Base-by-base conservation (phyloP, 805 yeast genomes). In the Ogataea corticis region DNA sequence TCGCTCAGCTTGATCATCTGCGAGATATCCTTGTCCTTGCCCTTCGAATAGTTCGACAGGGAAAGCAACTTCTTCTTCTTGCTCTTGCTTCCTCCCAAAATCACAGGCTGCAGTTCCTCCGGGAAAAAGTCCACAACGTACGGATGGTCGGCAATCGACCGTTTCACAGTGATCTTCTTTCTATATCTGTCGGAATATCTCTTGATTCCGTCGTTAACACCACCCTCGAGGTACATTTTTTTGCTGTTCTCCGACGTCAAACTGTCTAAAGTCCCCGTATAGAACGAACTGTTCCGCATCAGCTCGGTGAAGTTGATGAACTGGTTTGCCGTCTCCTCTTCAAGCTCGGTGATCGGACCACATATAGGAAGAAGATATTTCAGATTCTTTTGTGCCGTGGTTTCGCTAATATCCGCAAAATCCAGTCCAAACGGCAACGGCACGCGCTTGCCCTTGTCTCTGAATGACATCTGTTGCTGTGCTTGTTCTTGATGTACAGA, bases 171-270 rank as follows among this genome's bases (percentile, higher is more conserved):
- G 45, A 87, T 76, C 55, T 80, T 81, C 61, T 84, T 84, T 52
- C 83, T 70, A 65, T 87, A 91, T 61, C 73, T 75, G 64, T 91
- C 97, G 2, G 95, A 81, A 61, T 88, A 88, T 56, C 97, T 75
- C 59, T 83, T 79, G 34, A 91, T 76, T 2, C 92, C 90, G 61
- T 87, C 96, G 44, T 73, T 72, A 2, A 72, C 62, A 34, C 68
- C 72, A 15, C 73, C 75, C 44, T 71, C 75, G 28, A 69, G 62
- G 30, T 65, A 56, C 23, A 61, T 56, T n/a, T 49, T 44, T 33
- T 61, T 61, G 15, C 43, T 43, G 37, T 63, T 62, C 34, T 41
- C 38, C 11, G 53, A 39, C 5, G 48, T 28, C 21, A 58, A 38
- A 40, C 57, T 49, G 28, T 52, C 57, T 18, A 74, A 61, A 2